A percentile compares a stretch with the other conserved stretches of the same genome.
Conservation (phyloP, 768 basidiomycete species). For the Mrakia hoshinonis region DNA sequence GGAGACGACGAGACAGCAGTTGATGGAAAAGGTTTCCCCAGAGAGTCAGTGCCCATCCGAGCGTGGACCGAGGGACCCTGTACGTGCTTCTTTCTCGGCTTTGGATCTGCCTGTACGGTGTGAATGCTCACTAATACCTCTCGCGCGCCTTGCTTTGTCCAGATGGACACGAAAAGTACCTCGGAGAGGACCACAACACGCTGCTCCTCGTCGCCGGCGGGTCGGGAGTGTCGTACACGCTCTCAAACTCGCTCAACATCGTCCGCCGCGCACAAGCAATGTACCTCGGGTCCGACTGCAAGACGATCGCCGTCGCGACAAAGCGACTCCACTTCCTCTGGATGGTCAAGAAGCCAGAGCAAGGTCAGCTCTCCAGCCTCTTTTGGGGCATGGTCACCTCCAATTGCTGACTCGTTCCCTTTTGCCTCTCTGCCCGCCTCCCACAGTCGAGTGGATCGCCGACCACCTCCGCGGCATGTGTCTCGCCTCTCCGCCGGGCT, state of each 20-base stretch:
- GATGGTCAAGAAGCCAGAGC: conserved; percentile 29
- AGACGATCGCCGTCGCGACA: conserved; percentile 21
- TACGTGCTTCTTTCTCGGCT: background rate
- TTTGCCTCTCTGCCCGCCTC: background rate
- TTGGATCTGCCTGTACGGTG: too few species aligned
- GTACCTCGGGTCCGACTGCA: conserved; percentile 16
- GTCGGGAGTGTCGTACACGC: conserved; percentile 26
- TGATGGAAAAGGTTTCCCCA: background rate
- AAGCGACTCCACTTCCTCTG: conserved; percentile 23
- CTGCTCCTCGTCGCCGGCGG: conserved; percentile 30
- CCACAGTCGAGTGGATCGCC: conserved; percentile 17
- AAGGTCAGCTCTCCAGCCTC: background rate
- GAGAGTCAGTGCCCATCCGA: conserved; percentile 20
- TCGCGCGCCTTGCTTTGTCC: background rate
- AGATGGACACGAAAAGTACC: conserved; percentile 30
- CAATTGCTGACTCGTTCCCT: background rate
- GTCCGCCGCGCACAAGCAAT: conserved; percentile 28
- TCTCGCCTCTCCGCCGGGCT: conserved; percentile 6
- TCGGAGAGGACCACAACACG: conserved; percentile 29
- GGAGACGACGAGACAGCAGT: conserved; percentile 14
- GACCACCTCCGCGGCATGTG: conserved; percentile 27
- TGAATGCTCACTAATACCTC: too few species aligned
- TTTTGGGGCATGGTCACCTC: background rate
- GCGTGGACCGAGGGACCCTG: conserved; percentile 31
- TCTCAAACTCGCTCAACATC: conserved; percentile 27